phyloP scores from a whole-genome alignment of 768 basidiomycete genomes.

The Scleroderma citrinum region DNA sequence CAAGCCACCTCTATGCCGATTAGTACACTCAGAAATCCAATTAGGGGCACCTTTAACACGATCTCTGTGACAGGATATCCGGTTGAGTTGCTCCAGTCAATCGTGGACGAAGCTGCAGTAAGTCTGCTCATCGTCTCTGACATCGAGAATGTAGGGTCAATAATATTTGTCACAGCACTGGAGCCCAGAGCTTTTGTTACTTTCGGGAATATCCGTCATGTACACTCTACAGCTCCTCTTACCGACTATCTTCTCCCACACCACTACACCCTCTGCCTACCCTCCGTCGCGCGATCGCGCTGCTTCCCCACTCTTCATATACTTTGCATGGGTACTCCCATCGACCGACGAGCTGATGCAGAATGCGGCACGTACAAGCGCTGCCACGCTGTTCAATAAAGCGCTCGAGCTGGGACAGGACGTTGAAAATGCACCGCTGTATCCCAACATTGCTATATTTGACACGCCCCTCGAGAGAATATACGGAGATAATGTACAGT shows the following conservation, averaged over 20 bases:
- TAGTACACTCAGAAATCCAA: neutral
- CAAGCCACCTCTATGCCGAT: neutral
- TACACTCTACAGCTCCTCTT: constrained; percentile 52
- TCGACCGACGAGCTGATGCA: constrained; percentile 36
- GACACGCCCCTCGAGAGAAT: constrained; percentile 46
- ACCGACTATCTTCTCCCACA: constrained; percentile 34
- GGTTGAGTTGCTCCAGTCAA: constrained; percentile 12
- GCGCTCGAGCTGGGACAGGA: constrained; percentile 35
- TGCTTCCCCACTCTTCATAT: constrained; percentile 43
- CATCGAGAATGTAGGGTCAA: no score
- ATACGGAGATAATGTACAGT: constrained; percentile 44
- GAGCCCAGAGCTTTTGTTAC: constrained; percentile 31
- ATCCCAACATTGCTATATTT: constrained; percentile 55
- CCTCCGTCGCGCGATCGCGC: constrained; percentile 35
- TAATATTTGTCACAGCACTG: constrained; percentile 34
- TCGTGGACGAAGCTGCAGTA: constrained; percentile 14
- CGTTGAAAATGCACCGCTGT: constrained; percentile 35
- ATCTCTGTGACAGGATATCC: constrained; percentile 20
- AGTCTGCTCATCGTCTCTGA: neutral
- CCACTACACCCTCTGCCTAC: constrained; percentile 37
- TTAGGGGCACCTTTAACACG: constrained; percentile 18
- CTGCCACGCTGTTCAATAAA: constrained; percentile 34
- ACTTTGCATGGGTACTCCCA: constrained; percentile 40
- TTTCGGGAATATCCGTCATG: constrained; percentile 32
- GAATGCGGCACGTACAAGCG: constrained; percentile 34